Conservation (phyloP, 192 early-diverging fungal genomes). For the Coemansia sp. region DNA sequence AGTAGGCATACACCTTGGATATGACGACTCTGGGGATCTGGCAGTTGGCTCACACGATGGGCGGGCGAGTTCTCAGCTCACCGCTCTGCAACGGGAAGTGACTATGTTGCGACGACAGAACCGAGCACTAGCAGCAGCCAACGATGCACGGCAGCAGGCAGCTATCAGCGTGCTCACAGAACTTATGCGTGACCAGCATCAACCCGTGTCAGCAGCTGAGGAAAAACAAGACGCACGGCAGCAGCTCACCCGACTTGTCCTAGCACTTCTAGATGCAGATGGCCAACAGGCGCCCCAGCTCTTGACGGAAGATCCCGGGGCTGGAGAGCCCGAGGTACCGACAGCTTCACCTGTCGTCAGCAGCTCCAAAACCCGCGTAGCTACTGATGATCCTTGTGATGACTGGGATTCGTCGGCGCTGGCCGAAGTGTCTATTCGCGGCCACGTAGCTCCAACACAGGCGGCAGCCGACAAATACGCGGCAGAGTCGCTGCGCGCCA, state of each 20-base stretch:
- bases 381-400: not conserved
- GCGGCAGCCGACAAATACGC: slow-evolving; percentile 28
- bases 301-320: not conserved
- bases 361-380: slow-evolving; percentile 4
- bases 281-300: not conserved
- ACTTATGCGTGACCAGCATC: slow-evolving; percentile 8
- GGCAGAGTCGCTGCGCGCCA: slow-evolving; percentile 39
- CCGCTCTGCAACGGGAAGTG: slow-evolving; percentile 31
- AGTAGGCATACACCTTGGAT: not conserved
- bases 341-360: not conserved
- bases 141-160: slow-evolving; percentile 27
- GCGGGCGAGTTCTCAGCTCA: slow-evolving; percentile 10
- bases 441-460: slow-evolving; percentile 15
- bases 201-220: not conserved
- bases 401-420: slow-evolving; percentile 47
- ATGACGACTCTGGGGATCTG: not conserved
- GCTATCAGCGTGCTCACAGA: slow-evolving; percentile 28
- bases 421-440: slow-evolving; percentile 26
- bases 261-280: slow-evolving; percentile 29
- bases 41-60: not conserved
- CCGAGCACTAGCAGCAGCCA: slow-evolving; percentile 20
- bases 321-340: not conserved
- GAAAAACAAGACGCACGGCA: slow-evolving; percentile 3
- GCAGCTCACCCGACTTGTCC: slow-evolving; percentile 35
- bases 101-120: slow-evolving; percentile 32